Evolutionary conservation across 345 rosid genomes (phyloP).

Genomic region (Arabis alpina): DNA sequence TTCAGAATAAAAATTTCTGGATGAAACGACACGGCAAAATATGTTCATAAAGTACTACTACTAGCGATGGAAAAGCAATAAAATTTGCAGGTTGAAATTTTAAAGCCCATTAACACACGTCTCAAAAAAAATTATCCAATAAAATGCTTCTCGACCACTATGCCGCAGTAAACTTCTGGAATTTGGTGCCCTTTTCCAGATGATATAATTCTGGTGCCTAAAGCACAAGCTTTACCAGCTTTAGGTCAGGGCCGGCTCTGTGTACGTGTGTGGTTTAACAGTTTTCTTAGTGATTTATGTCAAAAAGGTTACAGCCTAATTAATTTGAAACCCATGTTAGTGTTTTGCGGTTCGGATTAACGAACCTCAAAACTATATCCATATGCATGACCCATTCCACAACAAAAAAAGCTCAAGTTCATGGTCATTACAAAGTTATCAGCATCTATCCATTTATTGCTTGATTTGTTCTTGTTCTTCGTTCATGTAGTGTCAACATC

Average conservation of each 20-base stretch:
- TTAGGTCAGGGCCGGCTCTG: no score
- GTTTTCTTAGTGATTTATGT: neutral
- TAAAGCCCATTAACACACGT: no score
- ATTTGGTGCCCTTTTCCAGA: no score
- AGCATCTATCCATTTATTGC: constrained; percentile 11
- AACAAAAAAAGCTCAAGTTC: neutral
- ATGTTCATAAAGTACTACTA: neutral
- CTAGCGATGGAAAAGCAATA: neutral
- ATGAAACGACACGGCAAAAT: no score
- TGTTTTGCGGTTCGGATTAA: neutral
- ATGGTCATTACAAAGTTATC: constrained; percentile 14
- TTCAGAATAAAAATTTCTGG: no score
- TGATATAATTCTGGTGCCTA: no score
- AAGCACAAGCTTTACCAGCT: no score
- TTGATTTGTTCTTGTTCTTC: constrained; percentile 7
- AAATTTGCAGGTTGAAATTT: neutral
- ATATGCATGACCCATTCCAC: constrained; percentile 29
- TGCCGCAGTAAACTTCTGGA: no score
- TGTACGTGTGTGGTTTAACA: neutral
- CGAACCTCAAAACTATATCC: neutral
- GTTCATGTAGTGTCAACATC: constrained; percentile 24
- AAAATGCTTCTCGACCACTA: no score
- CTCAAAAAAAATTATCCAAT: no score
- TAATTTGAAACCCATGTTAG: neutral
- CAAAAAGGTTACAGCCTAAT: neutral